A percentile compares a stretch with the other conserved stretches of the same genome.
Evolutionary conservation across 805 yeast genomes (phyloP).

Genomic region (Ascoidea tarda): DNA sequence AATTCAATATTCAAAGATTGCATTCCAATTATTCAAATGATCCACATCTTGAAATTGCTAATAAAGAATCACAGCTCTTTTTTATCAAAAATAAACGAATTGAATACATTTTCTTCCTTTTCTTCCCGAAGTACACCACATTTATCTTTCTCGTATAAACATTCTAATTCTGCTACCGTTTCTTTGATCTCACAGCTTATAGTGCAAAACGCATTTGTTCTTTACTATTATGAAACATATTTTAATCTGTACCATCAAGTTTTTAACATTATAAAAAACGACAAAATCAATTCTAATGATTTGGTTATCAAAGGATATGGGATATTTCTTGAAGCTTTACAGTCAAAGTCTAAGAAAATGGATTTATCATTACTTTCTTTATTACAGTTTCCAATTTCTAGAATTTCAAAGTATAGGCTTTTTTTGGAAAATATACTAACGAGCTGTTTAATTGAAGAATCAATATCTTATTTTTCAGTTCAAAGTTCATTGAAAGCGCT

Average conservation of each 20-base stretch:
- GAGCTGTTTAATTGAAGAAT: constrained; percentile 14
- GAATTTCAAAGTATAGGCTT: constrained; percentile 35
- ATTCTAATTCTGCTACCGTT: constrained; percentile 8
- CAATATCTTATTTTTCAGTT: constrained; percentile 9
- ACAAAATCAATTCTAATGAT: constrained; percentile 9
- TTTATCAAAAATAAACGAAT: constrained; percentile 14
- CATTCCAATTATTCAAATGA: constrained; percentile 17
- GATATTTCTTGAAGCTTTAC: constrained; percentile 26
- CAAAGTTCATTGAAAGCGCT: constrained; percentile 7
- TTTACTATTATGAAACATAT: constrained; percentile 21
- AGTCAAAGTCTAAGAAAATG: constrained; percentile 14
- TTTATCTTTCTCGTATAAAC: background rate
- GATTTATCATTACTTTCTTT: constrained; percentile 19
- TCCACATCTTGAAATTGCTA: constrained; percentile 13
- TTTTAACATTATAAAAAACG: constrained; percentile 18
- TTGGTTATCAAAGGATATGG: constrained; percentile 18
- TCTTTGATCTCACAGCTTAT: constrained; percentile 14
- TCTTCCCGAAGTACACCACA: background rate
- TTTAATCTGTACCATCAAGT: constrained; percentile 20
- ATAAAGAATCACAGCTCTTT: constrained; percentile 20
- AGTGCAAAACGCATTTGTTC: constrained; percentile 14
- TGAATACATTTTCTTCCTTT: constrained; percentile 4
- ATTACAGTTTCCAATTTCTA: constrained; percentile 36
- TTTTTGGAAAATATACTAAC: constrained; percentile 29
- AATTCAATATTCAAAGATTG: constrained; percentile 8